A percentile compares a stretch with the other conserved stretches of the same genome.
phyloP scores from a whole-genome alignment of 106 monocot genomes.

The Apostasia shenzhenica region DNA sequence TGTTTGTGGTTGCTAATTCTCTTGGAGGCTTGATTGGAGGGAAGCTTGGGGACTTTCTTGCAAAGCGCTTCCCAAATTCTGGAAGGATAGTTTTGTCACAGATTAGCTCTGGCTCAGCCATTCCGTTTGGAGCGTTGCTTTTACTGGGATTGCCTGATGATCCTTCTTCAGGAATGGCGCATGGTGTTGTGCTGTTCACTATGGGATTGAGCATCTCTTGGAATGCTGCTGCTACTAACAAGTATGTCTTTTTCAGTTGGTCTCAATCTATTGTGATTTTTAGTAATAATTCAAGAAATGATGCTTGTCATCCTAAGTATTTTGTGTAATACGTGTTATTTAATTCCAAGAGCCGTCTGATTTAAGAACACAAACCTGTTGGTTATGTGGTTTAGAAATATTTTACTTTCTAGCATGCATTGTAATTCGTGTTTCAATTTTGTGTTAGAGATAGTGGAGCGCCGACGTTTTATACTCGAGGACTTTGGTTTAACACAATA shows the following conservation, averaged over 20 bases:
- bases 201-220: slow-evolving; percentile 88
- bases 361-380: too few relatives aligned
- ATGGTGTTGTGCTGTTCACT: slow-evolving; percentile 60
- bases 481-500: too few relatives aligned
- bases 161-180: slow-evolving; percentile 35
- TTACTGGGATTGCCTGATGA: slow-evolving; percentile 68
- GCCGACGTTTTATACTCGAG: too few relatives aligned
- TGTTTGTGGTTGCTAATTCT: slow-evolving; percentile 50
- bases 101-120: slow-evolving; percentile 74
- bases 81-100: slow-evolving; percentile 89
- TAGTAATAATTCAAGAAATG: background rate
- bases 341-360: too few relatives aligned
- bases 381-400: too few relatives aligned
- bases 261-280: background rate
- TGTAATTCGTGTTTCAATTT: too few relatives aligned
- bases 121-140: slow-evolving; percentile 71
- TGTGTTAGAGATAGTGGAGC: too few relatives aligned
- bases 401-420: too few relatives aligned
- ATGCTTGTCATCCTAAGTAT: too few relatives aligned
- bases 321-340: too few relatives aligned
- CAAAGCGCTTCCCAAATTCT: slow-evolving; percentile 53
- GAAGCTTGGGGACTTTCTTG: slow-evolving; percentile 70
- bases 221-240: slow-evolving; percentile 91
- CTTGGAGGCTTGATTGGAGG: slow-evolving; percentile 79
- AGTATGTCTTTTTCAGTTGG: slow-evolving; percentile 29